These are phyloP conservation scores for Plectranthus barbatus DNA, from an alignment of 257 asterid genomes.

Conservation along the genomic window DNA sequence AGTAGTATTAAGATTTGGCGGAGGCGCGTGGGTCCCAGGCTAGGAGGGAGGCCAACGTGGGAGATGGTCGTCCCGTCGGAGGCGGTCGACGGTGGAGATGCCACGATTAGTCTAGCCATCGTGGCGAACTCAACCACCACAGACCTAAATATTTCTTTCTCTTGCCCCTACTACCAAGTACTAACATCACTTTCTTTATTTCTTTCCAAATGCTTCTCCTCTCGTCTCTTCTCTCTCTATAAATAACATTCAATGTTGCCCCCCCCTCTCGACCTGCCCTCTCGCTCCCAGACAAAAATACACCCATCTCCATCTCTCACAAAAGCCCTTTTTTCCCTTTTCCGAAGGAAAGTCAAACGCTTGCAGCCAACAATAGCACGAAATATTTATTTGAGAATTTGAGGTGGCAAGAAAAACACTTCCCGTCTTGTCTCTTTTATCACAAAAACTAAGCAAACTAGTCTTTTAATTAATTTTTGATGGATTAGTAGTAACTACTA, in stretches of 20 bases:
- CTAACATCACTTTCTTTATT: too few relatives aligned
- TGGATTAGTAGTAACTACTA: not conserved
- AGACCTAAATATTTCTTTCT: not conserved
- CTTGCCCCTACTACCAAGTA: not conserved
- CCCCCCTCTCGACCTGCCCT: not conserved
- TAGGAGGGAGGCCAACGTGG: constrained; percentile 28
- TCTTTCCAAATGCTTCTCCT: not conserved
- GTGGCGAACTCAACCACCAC: constrained; percentile 51
- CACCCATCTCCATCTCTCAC: not conserved
- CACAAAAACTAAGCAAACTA: not conserved
- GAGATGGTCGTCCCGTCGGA: constrained; percentile 27
- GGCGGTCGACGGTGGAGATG: constrained; percentile 35
- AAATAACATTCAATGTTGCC: not conserved
- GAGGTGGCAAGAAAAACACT: not conserved
- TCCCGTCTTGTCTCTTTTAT: not conserved
- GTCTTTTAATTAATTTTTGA: not conserved
- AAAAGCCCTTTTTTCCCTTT: not conserved
- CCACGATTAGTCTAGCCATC: constrained; percentile 52
- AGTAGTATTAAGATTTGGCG: too few relatives aligned
- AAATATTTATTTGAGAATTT: not conserved
- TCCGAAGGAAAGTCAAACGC: constrained; percentile 7
- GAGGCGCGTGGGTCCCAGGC: not conserved
- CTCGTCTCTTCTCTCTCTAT: constrained; percentile 10
- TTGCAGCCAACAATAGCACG: not conserved
- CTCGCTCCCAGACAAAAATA: not conserved